Percentiles rank a stretch among this genome's conserved stretches.
phyloP scores from a whole-genome alignment of 345 rosid genomes.

The sweet orange (Citrus sinensis) region DNA sequence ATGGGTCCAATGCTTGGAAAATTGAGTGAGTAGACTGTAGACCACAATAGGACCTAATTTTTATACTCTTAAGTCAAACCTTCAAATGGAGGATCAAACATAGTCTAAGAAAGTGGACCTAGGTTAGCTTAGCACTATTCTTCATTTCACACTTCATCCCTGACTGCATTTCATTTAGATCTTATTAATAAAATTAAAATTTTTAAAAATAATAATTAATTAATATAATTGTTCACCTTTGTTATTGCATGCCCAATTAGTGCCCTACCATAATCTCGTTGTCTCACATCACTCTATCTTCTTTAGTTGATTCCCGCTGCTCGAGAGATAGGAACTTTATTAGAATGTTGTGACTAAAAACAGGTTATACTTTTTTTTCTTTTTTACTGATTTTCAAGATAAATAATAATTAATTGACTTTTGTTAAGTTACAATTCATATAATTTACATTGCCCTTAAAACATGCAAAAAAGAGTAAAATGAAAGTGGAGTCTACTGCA shows the following conservation, averaged over 20 bases:
- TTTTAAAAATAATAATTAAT: not conserved
- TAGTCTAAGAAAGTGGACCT: conserved; percentile 14
- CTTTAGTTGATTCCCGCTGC: conserved; percentile 18
- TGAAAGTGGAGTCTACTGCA: no score
- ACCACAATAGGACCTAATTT: not conserved
- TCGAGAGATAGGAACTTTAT: conserved; percentile 19
- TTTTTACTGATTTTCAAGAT: not conserved
- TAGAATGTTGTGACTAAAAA: not conserved
- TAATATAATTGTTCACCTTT: conserved; percentile 11
- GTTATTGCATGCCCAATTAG: conserved; percentile 22
- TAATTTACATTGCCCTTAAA: no score
- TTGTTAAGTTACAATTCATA: no score
- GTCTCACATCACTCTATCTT: not conserved
- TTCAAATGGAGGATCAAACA: conserved; percentile 14
- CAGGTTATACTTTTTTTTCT: not conserved
- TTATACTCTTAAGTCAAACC: not conserved
- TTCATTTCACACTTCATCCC: conserved; percentile 7
- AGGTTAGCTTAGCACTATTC: not conserved
- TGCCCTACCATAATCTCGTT: conserved; percentile 18
- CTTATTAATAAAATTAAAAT: not conserved
- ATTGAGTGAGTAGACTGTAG: conserved; percentile 13
- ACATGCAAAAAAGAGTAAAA: no score
- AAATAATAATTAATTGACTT: no score
- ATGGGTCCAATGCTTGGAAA: conserved; percentile 1
- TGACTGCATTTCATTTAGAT: not conserved